These are phyloP conservation scores for Clarireedia hainanense DNA, from an alignment of 2,329 filamentous ascomycete genomes.

Conservation along the genomic window DNA sequence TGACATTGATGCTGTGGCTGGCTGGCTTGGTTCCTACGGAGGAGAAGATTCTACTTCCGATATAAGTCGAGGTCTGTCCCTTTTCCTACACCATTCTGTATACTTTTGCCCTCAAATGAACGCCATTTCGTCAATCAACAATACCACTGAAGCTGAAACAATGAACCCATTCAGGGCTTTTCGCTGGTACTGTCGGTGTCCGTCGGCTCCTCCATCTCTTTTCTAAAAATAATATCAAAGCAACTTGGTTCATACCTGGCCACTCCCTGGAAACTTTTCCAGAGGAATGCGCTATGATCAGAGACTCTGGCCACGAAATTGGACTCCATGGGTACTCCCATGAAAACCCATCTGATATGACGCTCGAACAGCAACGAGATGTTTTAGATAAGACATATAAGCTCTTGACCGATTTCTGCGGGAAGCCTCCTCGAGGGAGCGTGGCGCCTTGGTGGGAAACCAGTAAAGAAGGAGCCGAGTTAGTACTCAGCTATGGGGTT, in stretches of 20 bases:
- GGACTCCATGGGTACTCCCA: conserved; percentile 67
- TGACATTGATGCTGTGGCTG: conserved; percentile 68
- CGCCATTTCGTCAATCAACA: neutral
- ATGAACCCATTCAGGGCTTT: conserved; percentile 40
- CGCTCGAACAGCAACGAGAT: conserved; percentile 64
- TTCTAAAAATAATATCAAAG: conserved; percentile 63
- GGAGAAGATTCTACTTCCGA: conserved; percentile 66
- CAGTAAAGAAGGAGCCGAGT: conserved; percentile 56
- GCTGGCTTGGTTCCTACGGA: conserved; percentile 69
- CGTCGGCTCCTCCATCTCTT: conserved; percentile 62
- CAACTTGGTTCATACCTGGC: conserved; percentile 58
- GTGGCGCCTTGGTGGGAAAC: conserved; percentile 74
- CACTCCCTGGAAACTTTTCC: conserved; percentile 60
- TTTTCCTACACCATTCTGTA: neutral
- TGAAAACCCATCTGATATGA: conserved; percentile 66
- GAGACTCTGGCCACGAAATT: conserved; percentile 56
- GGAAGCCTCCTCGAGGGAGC: conserved; percentile 63
- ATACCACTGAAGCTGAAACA: neutral
- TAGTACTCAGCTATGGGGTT: conserved; percentile 58
- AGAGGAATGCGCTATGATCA: conserved; percentile 53
- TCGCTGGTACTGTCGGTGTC: conserved; percentile 60
- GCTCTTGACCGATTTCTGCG: conserved; percentile 62
- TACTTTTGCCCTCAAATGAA: neutral
- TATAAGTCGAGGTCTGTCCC: conserved; percentile 53
- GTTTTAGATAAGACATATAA: conserved; percentile 68